These are phyloP conservation scores for Phytophthora cactorum DNA, from an alignment of 352 stramenopile genomes.

Conservation along the genomic window DNA sequence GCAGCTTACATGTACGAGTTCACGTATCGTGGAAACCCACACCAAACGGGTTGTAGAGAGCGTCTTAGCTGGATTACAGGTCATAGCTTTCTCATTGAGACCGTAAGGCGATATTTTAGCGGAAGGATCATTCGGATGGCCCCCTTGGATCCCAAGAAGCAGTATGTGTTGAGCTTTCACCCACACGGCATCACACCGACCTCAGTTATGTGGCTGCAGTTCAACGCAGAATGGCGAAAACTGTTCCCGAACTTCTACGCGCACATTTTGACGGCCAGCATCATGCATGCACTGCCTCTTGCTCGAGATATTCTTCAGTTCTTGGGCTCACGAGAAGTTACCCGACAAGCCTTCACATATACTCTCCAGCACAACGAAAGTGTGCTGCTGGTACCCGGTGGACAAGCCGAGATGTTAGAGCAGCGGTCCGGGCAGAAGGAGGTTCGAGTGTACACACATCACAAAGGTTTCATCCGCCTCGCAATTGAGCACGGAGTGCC, in stretches of 20 bases:
- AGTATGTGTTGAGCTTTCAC: slow-evolving; percentile 78
- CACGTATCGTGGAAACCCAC: slow-evolving; percentile 58
- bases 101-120: slow-evolving; percentile 60
- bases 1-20: slow-evolving; percentile 63
- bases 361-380: slow-evolving; percentile 55
- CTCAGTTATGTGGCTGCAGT: slow-evolving; percentile 73
- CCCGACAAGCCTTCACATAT: slow-evolving; percentile 54
- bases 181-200: slow-evolving; percentile 75
- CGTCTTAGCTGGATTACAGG: slow-evolving; percentile 40
- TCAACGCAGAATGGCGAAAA: slow-evolving; percentile 60
- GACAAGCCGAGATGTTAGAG: slow-evolving; percentile 80
- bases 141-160: slow-evolving; percentile 51
- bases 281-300: slow-evolving; percentile 74
- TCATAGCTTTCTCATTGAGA: slow-evolving; percentile 54
- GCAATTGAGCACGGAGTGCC: slow-evolving; percentile 70
- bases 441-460: slow-evolving; percentile 68
- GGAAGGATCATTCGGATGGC: slow-evolving; percentile 55
- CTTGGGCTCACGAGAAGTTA: slow-evolving; percentile 71
- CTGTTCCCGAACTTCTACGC: slow-evolving; percentile 67
- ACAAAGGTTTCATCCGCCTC: slow-evolving; percentile 80
- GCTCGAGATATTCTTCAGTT: slow-evolving; percentile 71
- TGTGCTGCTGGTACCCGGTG: slow-evolving; percentile 73
- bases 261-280: slow-evolving; percentile 65
- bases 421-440: slow-evolving; percentile 55
- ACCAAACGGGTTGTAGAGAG: slow-evolving; percentile 56